Evolutionary conservation across 192 early-diverging fungal genomes (phyloP).

Genomic region (Geosiphon pyriformis): DNA sequence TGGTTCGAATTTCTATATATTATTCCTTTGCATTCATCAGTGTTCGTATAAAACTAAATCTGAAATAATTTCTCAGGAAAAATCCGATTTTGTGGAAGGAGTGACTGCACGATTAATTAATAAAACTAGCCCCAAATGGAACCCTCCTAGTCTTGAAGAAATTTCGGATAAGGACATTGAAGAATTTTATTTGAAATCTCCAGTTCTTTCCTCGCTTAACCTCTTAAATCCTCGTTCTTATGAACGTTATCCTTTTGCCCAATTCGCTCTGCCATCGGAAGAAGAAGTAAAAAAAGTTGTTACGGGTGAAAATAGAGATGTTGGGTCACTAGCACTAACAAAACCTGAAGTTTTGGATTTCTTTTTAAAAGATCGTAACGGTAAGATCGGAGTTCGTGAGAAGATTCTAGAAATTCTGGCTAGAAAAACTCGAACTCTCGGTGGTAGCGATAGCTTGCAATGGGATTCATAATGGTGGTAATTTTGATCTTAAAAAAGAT

Average conservation of each 20-base stretch:
- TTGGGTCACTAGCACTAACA: slow-evolving; percentile 52
- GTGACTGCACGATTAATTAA: slow-evolving; percentile 73
- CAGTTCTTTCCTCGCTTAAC: slow-evolving; percentile 28
- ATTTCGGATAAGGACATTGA: slow-evolving; percentile 47
- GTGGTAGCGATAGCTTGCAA: too few species aligned
- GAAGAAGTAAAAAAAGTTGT: slow-evolving; percentile 59
- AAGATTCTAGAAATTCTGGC: slow-evolving; percentile 61
- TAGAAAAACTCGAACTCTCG: slow-evolving; percentile 42
- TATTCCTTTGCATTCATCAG: not conserved
- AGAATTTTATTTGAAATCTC: slow-evolving; percentile 50
- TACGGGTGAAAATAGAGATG: slow-evolving; percentile 57
- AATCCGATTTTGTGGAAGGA: slow-evolving; percentile 86
- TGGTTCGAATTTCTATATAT: slow-evolving; percentile 32
- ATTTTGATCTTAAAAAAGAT: too few species aligned
- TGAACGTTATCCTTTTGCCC: slow-evolving; percentile 52
- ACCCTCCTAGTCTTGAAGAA: slow-evolving; percentile 51
- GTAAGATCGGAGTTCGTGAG: slow-evolving; percentile 64
- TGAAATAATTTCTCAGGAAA: slow-evolving; percentile 27
- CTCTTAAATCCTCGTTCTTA: slow-evolving; percentile 40
- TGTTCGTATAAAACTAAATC: not conserved
- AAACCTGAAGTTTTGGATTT: slow-evolving; percentile 52
- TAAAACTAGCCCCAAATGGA: slow-evolving; percentile 67
- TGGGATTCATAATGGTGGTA: too few species aligned
- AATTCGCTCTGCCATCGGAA: slow-evolving; percentile 63
- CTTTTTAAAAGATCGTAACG: slow-evolving; percentile 49